phyloP scores from a whole-genome alignment of 352 stramenopile genomes.

The Phytophthora cajani region DNA sequence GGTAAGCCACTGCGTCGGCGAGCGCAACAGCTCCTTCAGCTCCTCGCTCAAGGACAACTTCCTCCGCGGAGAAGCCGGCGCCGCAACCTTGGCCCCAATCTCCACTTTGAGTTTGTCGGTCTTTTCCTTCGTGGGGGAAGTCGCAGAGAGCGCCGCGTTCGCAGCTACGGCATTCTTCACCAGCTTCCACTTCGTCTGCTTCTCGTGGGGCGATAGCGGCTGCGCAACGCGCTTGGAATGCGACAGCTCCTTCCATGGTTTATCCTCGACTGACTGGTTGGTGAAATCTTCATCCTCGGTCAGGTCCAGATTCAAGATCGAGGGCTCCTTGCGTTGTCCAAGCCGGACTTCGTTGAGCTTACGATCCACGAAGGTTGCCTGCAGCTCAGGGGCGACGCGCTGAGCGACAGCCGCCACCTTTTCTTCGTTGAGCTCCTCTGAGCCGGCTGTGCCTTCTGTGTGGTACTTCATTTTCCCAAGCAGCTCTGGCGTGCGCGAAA shows the following conservation, averaged over 20 bases:
- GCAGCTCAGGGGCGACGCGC: constrained; percentile 33
- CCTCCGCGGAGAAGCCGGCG: constrained; percentile 28
- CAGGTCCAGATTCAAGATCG: constrained; percentile 46
- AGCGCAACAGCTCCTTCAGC: constrained; percentile 65
- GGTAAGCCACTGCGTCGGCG: constrained; percentile 73
- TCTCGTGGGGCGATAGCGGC: constrained; percentile 60
- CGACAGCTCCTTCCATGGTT: constrained; percentile 63
- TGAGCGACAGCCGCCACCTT: constrained; percentile 40
- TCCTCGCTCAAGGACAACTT: constrained; percentile 72
- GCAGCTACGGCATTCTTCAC: constrained; percentile 26
- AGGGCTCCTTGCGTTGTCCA: constrained; percentile 61
- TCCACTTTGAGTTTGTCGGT: constrained; percentile 42
- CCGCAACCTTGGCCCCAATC: constrained; percentile 41
- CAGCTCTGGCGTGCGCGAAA: constrained; percentile 73
- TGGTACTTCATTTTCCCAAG: constrained; percentile 72
- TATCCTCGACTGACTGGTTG: constrained; percentile 29
- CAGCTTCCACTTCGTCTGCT: constrained; percentile 70
- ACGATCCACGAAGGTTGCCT: constrained; percentile 49
- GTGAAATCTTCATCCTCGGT: constrained; percentile 27
- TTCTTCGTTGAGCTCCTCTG: constrained; percentile 48
- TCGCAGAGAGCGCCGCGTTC: constrained; percentile 13
- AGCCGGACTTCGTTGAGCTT: constrained; percentile 73
- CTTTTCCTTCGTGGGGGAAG: constrained; percentile 11
- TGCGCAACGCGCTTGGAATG: constrained; percentile 54
- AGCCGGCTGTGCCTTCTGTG: constrained; percentile 65